phyloP scores from a whole-genome alignment of 331 rosid genomes.

The Quercus tomentella region DNA sequence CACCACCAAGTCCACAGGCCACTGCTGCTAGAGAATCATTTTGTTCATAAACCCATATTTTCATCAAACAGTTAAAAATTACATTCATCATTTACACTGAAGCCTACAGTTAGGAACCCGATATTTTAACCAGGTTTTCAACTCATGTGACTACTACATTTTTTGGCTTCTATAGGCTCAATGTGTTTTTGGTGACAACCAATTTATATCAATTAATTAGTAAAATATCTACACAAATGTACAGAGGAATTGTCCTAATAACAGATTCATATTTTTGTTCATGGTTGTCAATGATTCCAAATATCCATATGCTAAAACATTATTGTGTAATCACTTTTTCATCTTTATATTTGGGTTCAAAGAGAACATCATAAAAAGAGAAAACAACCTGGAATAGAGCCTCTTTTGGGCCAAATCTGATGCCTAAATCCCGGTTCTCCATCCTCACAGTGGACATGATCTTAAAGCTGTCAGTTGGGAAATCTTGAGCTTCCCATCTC shows the following conservation, averaged over 20 bases:
- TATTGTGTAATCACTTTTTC: background rate
- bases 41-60: slow-evolving; percentile 21
- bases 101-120: background rate
- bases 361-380: slow-evolving; percentile 2
- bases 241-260: no score
- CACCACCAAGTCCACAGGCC: slow-evolving; percentile 44
- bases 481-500: slow-evolving; percentile 35
- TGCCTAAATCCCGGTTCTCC: slow-evolving; percentile 21
- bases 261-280: background rate
- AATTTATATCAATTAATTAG: no score
- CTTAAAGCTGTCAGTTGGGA: slow-evolving; percentile 26
- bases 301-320: background rate
- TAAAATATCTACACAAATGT: no score
- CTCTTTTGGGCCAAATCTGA: slow-evolving; percentile 37
- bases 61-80: background rate
- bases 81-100: background rate
- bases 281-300: background rate
- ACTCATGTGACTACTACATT: background rate
- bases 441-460: slow-evolving; percentile 24
- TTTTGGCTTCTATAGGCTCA: background rate
- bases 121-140: background rate
- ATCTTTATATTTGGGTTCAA: background rate
- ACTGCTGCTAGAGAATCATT: slow-evolving; percentile 27
- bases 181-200: no score
- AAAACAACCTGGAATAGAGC: slow-evolving; percentile 31